Base-by-base conservation (phyloP, 306 rosid species). In the Quercus berberidifolia region DNA sequence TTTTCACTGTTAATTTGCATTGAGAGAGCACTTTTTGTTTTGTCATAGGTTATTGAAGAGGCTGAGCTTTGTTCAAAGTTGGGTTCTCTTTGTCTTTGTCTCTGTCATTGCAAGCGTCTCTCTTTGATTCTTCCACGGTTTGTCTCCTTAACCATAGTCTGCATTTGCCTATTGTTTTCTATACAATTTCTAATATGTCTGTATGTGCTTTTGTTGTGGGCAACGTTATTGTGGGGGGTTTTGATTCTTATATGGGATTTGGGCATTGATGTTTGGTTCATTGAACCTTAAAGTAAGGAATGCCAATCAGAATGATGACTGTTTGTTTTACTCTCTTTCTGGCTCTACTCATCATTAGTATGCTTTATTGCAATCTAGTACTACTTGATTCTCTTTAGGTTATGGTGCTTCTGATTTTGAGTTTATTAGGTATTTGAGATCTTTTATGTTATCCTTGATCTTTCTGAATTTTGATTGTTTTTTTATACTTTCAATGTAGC, bases 391-490 rank as follows among this genome's bases (percentile, higher is more conserved):
- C 28, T 68, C 11, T 3, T 55, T 19, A 13, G 63, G 49, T 28
- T 65, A 57, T 28, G 51, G 12, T 74, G 74, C 75, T 74, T 75
- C 64, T n/a, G 76, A 64, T 56, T 43, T 28, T 35, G 23, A 74
- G 35, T 71, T 18, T 26, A 26, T 25, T 74, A 21, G 68, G n/a
- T 35, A 33, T 7, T 79, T 31, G n/a, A 25, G 8, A 74, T 71
- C 55, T 56, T 21, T 74, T 31, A 28, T 65, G 65, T 20, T 26
- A 38, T 41, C 6, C 57, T 62, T 77, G 74, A 46, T 72, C 21
- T 43, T 21, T n/a, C n/a, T 5, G 3, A 20, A 49, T 28, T n/a
- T 70, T 21, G 35, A 21, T 43, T 43, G 5, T 43, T 38, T 69
- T 60, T 31, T 35, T 15, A 10, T 38, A 2, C 3, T 55, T 70